Evolutionary conservation across 106 monocot species (phyloP), one percentile per base, ranked within the genome.

Genomic region (Acanthochlamys bracteata): DNA sequence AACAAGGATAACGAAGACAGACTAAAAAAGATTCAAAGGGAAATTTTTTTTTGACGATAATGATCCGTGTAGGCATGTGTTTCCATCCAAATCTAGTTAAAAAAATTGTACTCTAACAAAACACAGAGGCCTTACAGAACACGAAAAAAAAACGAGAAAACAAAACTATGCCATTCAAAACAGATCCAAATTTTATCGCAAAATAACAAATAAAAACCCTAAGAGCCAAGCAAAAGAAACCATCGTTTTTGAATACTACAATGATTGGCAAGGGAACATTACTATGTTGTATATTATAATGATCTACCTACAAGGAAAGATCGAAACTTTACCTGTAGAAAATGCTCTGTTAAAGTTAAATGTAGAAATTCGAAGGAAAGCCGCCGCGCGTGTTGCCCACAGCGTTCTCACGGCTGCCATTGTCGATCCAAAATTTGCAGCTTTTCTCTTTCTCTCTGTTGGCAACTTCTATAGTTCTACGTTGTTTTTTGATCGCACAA

Each of bases 351-450:
- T 64, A 62, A 92, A 80, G 61, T 64, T 64, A 62, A 92, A 80
- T 56, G 74, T 63, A 59, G 92, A 92, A 74, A 92, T 84, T 74
- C 76, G 71, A n/a, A 92, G 75, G 72, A 73, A 81, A 17, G 84
- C 73, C 57, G 92, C 87, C 55, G 87, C 82, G 67, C 84, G 79
- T 40, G 92, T 88, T 16, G 88, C 92, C 87, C 87, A 92, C 53
- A 84, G 39, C 68, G 72, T 12, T 61, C 82, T 75, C 21, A 17
- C 49, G 49, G 80, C 72, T 40, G 68, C 74, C 70, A 77, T 74
- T 69, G 6, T 33, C 33, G 33, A 69, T 20, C 54, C 24, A 43
- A 72, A 19, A 22, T 39, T 41, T 22, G 7, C 23, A 64, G 49
- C 20, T 55, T 55, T 46, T 17, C 9, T 49, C 49, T 49, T 17